Evolutionary conservation across 257 asterid species (phyloP), one percentile per base, ranked within the genome.

Genomic region (Plantago major): DNA sequence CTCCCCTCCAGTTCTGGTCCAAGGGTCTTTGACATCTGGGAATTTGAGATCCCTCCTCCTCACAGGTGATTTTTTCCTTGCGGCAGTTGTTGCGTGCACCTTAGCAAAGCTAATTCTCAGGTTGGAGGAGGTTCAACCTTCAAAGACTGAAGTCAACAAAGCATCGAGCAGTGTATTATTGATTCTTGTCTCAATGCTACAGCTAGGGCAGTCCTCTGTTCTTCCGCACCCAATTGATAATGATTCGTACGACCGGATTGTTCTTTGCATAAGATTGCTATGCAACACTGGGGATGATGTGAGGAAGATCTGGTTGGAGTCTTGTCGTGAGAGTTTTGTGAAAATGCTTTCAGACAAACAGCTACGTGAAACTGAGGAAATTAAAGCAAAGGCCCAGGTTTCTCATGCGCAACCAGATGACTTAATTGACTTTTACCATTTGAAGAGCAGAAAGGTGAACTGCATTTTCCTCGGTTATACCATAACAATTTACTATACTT

Each of bases 141-240:
- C 86, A 12, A 87, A 79, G 64, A 46, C 67, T 62, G 96, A 90
- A 72, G 89, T 90, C 71, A 90, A 90, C 77, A 85, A 85, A 74
- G 87, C 84, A 42, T 73, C 86, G 46, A 75, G 83, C 51, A 68
- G 69, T 74, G 90, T 82, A 0, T 70, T 90, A 60, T 74, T 87
- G 83, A 75, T 87, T 65, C 85, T 90, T 84, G 90, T 90, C 64
- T 83, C 97, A 7, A 85, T 87, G 81, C 76, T 90, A 59, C 97
- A 87, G 81, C 84, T 90, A 11, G 97, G 97, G 60, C 89, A 82
- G 65, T 90, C 96, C 67, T 83, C 97, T 19, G 88, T 70, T 77
- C 93, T 90, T 58, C 89, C 93, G 11, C 97, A 90, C 78, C 97
- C 97, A 63, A 87, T 90, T 71, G 97, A 90, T 76, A 85, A 79